phyloP scores from a whole-genome alignment of 2,329 filamentous ascomycete genomes.

The Diaporthe amygdali region DNA sequence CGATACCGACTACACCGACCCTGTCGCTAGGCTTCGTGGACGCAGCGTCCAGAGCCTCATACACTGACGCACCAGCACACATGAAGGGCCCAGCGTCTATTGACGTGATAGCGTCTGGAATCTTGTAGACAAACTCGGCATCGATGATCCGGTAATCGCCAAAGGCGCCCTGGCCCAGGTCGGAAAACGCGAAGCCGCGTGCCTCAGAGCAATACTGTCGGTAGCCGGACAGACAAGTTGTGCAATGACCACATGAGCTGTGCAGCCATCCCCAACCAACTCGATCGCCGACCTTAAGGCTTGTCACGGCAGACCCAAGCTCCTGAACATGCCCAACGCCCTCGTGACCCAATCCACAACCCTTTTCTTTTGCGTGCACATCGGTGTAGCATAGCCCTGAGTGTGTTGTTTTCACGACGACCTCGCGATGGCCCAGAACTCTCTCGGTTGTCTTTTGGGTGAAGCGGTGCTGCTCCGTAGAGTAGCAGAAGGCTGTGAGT shows the following conservation, averaged over 20 bases:
- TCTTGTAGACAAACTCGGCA: conserved; percentile 42
- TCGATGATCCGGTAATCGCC: conserved; percentile 38
- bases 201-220: conserved; percentile 36
- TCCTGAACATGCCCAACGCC: conserved; percentile 39
- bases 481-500: conserved; percentile 16
- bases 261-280: conserved; percentile 39
- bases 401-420: conserved; percentile 61
- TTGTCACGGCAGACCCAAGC: conserved; percentile 36
- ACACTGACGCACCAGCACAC: conserved; percentile 51
- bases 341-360: conserved; percentile 42
- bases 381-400: conserved; percentile 67
- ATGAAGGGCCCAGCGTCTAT: conserved; percentile 49
- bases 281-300: conserved; percentile 37
- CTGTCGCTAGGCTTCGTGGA: conserved; percentile 32
- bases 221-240: conserved; percentile 22
- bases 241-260: conserved; percentile 38
- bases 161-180: conserved; percentile 42
- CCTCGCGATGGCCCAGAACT: conserved; percentile 39
- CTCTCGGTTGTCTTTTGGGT: background rate
- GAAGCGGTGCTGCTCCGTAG: background rate
- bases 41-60: conserved; percentile 34
- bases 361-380: conserved; percentile 35
- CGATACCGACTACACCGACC: conserved; percentile 55
- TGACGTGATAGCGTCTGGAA: conserved; percentile 43
- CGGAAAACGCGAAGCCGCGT: conserved; percentile 38